Conservation (phyloP, 352 stramenopile species). For the Globisporangium uncinulatum region DNA sequence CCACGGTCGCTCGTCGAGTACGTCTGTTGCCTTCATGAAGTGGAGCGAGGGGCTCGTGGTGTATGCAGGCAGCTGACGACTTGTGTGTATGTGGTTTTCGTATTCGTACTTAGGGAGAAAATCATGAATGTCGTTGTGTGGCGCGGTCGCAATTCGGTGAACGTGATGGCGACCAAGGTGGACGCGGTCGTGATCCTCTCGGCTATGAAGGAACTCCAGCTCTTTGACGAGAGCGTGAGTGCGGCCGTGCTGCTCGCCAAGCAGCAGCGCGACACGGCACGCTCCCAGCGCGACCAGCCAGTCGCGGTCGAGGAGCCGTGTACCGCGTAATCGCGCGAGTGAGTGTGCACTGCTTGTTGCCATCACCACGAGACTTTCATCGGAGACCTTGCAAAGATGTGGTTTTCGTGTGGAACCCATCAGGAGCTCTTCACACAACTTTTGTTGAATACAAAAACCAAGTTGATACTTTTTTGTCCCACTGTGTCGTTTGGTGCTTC, state of each 20-base stretch:
- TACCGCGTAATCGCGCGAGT: too few species aligned
- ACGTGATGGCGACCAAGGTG: slow-evolving; percentile 81
- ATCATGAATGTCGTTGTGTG: slow-evolving; percentile 84
- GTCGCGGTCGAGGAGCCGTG: not conserved
- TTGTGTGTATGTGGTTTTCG: slow-evolving; percentile 4
- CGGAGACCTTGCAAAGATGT: too few species aligned
- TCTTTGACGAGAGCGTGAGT: slow-evolving; percentile 48
- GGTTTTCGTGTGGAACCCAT: too few species aligned
- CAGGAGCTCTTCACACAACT: too few species aligned
- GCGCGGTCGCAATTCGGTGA: slow-evolving; percentile 83
- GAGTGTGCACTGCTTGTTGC: too few species aligned
- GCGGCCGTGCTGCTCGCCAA: slow-evolving; percentile 42
- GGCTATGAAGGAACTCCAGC: slow-evolving; percentile 82
- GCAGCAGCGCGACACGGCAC: slow-evolving; percentile 38
- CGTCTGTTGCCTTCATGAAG: slow-evolving; percentile 15
- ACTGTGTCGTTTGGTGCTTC: too few species aligned
- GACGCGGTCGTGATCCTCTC: slow-evolving; percentile 69
- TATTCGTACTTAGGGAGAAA: slow-evolving; percentile 35
- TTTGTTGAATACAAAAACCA: too few species aligned
- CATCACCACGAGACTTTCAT: too few species aligned
- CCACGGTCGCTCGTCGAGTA: slow-evolving; percentile 67
- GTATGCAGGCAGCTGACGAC: not conserved
- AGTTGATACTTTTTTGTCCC: too few species aligned
- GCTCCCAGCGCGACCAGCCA: slow-evolving; percentile 25
- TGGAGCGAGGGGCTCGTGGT: not conserved